Evolutionary conservation across 768 basidiomycete genomes (phyloP).

Genomic region (Xerocomellus amylosporus): DNA sequence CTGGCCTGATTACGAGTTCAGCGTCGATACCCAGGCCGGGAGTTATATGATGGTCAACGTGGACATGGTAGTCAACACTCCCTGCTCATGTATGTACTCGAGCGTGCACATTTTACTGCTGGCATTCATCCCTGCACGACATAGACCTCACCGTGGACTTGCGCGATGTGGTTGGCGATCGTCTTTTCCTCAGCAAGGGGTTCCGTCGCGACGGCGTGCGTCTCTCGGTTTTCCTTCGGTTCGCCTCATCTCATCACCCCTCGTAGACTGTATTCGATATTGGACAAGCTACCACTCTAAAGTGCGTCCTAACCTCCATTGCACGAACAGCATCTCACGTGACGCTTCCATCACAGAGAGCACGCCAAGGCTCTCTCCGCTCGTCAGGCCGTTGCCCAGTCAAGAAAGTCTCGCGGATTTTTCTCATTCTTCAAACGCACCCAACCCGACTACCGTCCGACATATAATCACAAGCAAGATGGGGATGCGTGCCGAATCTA

Average conservation of each 20-base stretch:
- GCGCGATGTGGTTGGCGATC: slow-evolving; percentile 90
- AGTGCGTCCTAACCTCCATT: slow-evolving; percentile 38
- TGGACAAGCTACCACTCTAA: slow-evolving; percentile 72
- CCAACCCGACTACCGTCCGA: slow-evolving; percentile 58
- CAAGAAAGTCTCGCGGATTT: slow-evolving; percentile 70
- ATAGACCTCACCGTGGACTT: slow-evolving; percentile 85
- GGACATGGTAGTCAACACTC: slow-evolving; percentile 91
- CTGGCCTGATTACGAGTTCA: slow-evolving; percentile 88
- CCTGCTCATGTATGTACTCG: slow-evolving; percentile 77
- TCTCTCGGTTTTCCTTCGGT: not conserved
- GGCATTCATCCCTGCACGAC: not conserved
- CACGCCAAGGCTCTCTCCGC: slow-evolving; percentile 68
- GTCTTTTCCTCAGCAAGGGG: slow-evolving; percentile 75
- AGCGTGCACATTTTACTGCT: not conserved
- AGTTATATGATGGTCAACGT: slow-evolving; percentile 82
- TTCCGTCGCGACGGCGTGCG: slow-evolving; percentile 84
- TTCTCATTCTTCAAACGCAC: slow-evolving; percentile 54
- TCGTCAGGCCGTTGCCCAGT: slow-evolving; percentile 66
- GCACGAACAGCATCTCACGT: not conserved
- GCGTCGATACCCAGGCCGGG: slow-evolving; percentile 63
- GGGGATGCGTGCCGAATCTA: slow-evolving; percentile 83
- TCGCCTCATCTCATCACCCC: not conserved
- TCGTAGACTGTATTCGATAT: slow-evolving; percentile 73
- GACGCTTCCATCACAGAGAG: slow-evolving; percentile 38
- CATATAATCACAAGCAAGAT: slow-evolving; percentile 64